A percentile compares a stretch with the other conserved stretches of the same genome.
These are phyloP conservation scores for Mucor saturninus DNA, from an alignment of 371 early-diverging fungal genomes.

Conservation along the genomic window DNA sequence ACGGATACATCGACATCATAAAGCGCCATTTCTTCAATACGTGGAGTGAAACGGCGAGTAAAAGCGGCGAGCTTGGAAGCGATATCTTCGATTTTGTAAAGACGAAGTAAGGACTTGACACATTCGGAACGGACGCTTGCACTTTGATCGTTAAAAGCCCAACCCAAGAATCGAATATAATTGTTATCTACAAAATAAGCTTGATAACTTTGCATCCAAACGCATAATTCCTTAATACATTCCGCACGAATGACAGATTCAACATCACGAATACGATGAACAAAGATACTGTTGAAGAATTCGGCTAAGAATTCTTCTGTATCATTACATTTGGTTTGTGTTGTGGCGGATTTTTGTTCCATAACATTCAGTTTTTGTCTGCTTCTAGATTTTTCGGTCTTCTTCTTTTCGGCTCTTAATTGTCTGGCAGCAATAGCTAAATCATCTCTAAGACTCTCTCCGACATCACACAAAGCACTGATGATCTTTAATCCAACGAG, in stretches of 20 bases:
- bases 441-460: conserved; percentile 60
- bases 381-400: conserved; percentile 14
- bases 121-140: conserved; percentile 69
- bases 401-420: conserved; percentile 39
- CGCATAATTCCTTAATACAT: conserved; percentile 78
- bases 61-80: conserved; percentile 67
- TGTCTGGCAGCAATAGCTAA: conserved; percentile 72
- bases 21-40: conserved; percentile 84
- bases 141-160: conserved; percentile 84
- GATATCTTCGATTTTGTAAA: conserved; percentile 61
- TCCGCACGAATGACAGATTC: conserved; percentile 86
- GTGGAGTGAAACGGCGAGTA: conserved; percentile 72
- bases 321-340: conserved; percentile 31
- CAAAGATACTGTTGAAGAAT: conserved; percentile 82
- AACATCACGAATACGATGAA: conserved; percentile 89
- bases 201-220: conserved; percentile 77
- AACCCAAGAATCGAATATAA: conserved; percentile 85
- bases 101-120: conserved; percentile 53
- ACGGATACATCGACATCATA: conserved; percentile 75
- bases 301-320: conserved; percentile 57
- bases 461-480: conserved; percentile 62
- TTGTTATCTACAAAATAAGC: conserved; percentile 70
- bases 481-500: conserved; percentile 66
- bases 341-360: conserved; percentile 19
- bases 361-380: conserved; percentile 21